Conservation (phyloP, 2,329 filamentous ascomycete species). For the Colletotrichum sp. region DNA sequence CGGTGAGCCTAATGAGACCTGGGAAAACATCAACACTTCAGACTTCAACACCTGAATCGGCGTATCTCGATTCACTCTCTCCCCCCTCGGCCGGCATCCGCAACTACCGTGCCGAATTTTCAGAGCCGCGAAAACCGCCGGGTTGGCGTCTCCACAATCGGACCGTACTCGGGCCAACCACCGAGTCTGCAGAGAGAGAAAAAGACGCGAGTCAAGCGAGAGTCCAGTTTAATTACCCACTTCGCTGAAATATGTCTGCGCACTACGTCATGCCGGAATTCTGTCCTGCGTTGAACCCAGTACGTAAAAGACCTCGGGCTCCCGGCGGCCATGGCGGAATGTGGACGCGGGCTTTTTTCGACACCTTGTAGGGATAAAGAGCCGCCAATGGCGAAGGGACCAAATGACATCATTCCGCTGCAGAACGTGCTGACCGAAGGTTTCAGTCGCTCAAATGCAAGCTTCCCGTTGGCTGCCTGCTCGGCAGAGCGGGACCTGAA, state of each 20-base stretch:
- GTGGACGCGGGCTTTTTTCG: background rate
- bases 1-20: background rate
- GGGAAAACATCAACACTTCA: background rate
- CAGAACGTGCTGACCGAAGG: background rate
- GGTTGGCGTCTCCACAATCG: background rate
- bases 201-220: background rate
- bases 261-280: background rate
- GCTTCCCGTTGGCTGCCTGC: background rate
- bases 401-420: slow-evolving; percentile 19
- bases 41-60: background rate
- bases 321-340: background rate
- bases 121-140: background rate
- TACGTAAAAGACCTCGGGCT: background rate
- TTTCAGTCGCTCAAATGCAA: background rate
- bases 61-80: background rate
- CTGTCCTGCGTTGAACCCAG: background rate
- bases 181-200: background rate
- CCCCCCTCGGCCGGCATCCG: background rate
- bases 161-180: slow-evolving; percentile 3
- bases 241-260: background rate
- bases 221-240: slow-evolving; percentile 1
- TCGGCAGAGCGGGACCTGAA: background rate
- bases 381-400: background rate
- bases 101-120: background rate
- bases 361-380: background rate